Evolutionary conservation across 2,329 filamentous ascomycete genomes (phyloP), one percentile per base, ranked within the genome.

Genomic region (Fusarium pseudonygamai): DNA sequence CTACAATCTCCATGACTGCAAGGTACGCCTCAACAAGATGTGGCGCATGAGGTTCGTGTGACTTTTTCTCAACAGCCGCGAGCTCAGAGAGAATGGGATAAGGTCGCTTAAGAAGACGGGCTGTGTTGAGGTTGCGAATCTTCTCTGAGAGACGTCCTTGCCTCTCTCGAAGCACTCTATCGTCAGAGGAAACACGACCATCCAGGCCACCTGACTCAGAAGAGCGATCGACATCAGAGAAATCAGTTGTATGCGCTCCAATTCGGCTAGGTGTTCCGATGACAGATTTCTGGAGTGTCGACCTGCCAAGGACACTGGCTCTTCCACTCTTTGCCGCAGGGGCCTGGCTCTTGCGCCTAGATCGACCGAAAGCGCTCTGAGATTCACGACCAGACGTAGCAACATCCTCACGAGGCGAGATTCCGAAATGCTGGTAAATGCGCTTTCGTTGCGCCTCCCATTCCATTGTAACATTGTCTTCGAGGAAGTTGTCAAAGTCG

Each of bases 341-440:
- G 72, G 86, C 85, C 47, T 70, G 67, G 67, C 83, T 83, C 75
- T 83, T 87, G 70, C 89, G 85, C 71, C 87, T 84, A 11, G 90
- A 91, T 52, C 88, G 86, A 16, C 90, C 90, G 75, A 92, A 92
- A 6, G 87, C 89, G 26, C 85, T 88, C 64, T 87, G 84, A 8
- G 85, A 81, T 68, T 89, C 86, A 74, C 84, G 83, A 58, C 82
- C 81, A 47, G 85, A 78, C 9, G 83, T 79, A 37, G 76, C 75
- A 13, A 79, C 69, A 37, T 87, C 87, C 53, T 91, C 88, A 30
- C 85, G 85, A 11, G 88, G 85, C 79, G 91, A 92, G 79, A 99
- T 92, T 20, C 96, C 96, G 81, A 99, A 98, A 82, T 99, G 96
- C 78, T 97, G 92, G 83, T 98, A 98, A 73, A 99, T 97, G 74